Evolutionary conservation across 352 stramenopile species (phyloP).

Genomic region (Globisporangium mamillatum): DNA sequence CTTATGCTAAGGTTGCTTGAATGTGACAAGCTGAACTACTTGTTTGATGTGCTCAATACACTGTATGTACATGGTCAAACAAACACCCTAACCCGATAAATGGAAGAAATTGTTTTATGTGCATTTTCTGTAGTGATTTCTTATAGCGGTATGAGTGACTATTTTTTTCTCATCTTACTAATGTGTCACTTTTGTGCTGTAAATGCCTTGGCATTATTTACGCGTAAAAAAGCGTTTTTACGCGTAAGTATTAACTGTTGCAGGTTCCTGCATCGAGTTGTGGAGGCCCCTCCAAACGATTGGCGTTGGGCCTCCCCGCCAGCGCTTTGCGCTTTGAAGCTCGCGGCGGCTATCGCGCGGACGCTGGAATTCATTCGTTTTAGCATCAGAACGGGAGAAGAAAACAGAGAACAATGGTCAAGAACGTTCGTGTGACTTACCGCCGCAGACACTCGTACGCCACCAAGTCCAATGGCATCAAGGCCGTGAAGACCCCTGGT

Average conservation of each 20-base stretch:
- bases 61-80: not conserved
- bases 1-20: not conserved
- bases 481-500: slow-evolving; percentile 96
- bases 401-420: slow-evolving; percentile 84
- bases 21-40: not conserved
- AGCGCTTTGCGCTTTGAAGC: slow-evolving; percentile 12
- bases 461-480: slow-evolving; percentile 93
- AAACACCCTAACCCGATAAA: not conserved
- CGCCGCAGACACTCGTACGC: slow-evolving; percentile 96
- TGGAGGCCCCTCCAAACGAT: slow-evolving; percentile 32
- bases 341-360: slow-evolving; percentile 4
- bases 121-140: not conserved
- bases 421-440: slow-evolving; percentile 96
- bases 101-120: not conserved
- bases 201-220: not conserved
- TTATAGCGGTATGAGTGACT: not conserved
- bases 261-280: not conserved
- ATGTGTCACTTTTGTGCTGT: not conserved
- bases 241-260: not conserved
- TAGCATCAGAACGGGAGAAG: slow-evolving; percentile 70
- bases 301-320: slow-evolving; percentile 34
- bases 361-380: slow-evolving; percentile 36
- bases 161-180: not conserved
- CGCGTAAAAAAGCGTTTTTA: slow-evolving; percentile 8
- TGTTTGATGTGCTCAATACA: not conserved